Conservation (phyloP, 2,329 filamentous ascomycete species). For the Diaporthe eres region DNA sequence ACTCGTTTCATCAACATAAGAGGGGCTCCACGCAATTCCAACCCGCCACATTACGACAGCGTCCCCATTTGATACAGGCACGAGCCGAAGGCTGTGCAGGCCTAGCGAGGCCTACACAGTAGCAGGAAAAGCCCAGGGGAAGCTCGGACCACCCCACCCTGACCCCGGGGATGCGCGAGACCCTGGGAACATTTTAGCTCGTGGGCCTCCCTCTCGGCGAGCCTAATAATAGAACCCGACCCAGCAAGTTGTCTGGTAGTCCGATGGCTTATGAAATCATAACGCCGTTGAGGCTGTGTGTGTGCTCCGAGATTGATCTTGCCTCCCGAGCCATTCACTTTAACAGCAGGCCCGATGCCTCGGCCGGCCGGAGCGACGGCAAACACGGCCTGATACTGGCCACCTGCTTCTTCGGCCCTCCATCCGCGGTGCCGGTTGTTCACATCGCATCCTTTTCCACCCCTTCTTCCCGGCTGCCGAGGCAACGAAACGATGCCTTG, state of each 20-base stretch:
- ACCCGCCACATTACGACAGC: constrained; percentile 35
- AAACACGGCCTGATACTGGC: constrained; percentile 29
- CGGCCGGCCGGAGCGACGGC: constrained; percentile 24
- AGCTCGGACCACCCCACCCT: constrained; percentile 29
- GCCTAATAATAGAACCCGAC: constrained; percentile 23
- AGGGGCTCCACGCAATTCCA: constrained; percentile 29
- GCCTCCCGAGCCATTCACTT: neutral
- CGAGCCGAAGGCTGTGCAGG: constrained; percentile 29
- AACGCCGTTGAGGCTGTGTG: constrained; percentile 25
- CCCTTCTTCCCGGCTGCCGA: neutral
- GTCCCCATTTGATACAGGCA: neutral
- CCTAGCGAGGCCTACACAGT: neutral
- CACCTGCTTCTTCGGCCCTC: constrained; percentile 19
- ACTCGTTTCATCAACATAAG: constrained; percentile 23
- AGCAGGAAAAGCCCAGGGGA: neutral
- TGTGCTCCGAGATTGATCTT: neutral
- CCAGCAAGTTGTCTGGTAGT: neutral
- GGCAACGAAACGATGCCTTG: neutral
- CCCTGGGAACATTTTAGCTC: constrained; percentile 14
- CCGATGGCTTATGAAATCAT: neutral
- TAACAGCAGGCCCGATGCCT: constrained; percentile 1
- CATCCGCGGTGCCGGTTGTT: neutral
- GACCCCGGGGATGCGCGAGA: neutral
- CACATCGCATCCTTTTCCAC: too few species aligned
- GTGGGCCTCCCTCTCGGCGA: constrained; percentile 20